Conservation (phyloP, 2,329 filamentous ascomycete genomes). For the Penicillium polonicum region DNA sequence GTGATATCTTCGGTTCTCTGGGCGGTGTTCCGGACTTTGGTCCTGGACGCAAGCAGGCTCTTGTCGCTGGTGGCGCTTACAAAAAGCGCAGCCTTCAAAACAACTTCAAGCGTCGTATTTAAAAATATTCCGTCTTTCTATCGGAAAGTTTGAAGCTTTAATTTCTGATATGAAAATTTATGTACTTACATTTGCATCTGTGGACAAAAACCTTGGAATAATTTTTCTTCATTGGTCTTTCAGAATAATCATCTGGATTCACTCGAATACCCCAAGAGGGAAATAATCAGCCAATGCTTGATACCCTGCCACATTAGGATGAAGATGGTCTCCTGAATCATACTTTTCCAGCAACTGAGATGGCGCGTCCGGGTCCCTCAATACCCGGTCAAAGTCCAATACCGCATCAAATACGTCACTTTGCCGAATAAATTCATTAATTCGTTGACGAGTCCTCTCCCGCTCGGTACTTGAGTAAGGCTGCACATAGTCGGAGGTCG, state of each 20-base stretch:
- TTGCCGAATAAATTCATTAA: slow-evolving; percentile 62
- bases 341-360: slow-evolving; percentile 53
- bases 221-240: neutral
- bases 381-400: slow-evolving; percentile 60
- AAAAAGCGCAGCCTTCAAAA: slow-evolving; percentile 19
- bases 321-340: slow-evolving; percentile 64
- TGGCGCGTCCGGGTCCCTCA: slow-evolving; percentile 52
- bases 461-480: slow-evolving; percentile 55
- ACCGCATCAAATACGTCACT: slow-evolving; percentile 59
- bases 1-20: slow-evolving; percentile 68
- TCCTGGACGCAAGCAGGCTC: slow-evolving; percentile 21
- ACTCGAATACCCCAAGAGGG: slow-evolving; percentile 54
- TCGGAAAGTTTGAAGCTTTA: neutral
- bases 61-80: slow-evolving; percentile 22
- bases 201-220: too few species aligned
- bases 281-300: slow-evolving; percentile 60
- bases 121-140: neutral
- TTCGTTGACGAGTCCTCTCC: slow-evolving; percentile 55
- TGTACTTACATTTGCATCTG: neutral
- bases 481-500: slow-evolving; percentile 39
- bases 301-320: slow-evolving; percentile 61
- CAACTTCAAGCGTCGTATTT: slow-evolving; percentile 12
- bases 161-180: neutral
- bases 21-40: slow-evolving; percentile 67
- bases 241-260: neutral